Evolutionary conservation across 805 yeast species (phyloP), one percentile per base, ranked within the genome.

Genomic region (Schizosaccharomyces cryophilus): DNA sequence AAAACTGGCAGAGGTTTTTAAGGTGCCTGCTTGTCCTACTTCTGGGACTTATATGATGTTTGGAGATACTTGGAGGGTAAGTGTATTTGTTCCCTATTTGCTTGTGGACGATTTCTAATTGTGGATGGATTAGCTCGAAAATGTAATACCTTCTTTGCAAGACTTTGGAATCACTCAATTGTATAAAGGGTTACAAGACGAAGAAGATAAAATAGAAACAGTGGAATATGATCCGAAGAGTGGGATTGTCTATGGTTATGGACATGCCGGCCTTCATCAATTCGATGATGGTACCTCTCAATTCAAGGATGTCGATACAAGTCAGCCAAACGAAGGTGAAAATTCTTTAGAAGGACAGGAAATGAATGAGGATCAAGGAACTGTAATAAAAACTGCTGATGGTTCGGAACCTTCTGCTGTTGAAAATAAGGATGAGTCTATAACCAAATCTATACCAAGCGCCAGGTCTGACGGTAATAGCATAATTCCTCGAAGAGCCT

Each of bases 61-160:
- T 71, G 98, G 98, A 5, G 85, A 84, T 65, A 73, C 87, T 19
- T 90, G 98, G 98, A 83, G 85, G 21, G 66, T 65, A 60, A 3
- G 63, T 45, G 6, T 24, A 21, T 26, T 26, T 6, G 9, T 21
- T 24, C 15, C 4, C 7, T 29, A 11, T 26, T 21, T 35, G 40
- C 2, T 35, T 35, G 13, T 35, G 40, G n/a, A n/a, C 13, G 40
- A 11, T 35, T 9, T 3, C 40, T 35, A 35, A 13, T 35, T 6
- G 13, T 35, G 60, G 11, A n/a, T 30, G 13, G 9, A 11, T 9
- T 59, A 62, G 64, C 73, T 75, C 56, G 68, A 78, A 40, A 95
- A 90, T 68, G 80, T 79, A 66, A 77, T 87, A 55, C 93, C 94
- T 1, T 79, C 84, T 26, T 73, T 93, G 29, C 78, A 79, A 61